Conservation (phyloP, 192 early-diverging fungal genomes). For the Podila minutissima region DNA sequence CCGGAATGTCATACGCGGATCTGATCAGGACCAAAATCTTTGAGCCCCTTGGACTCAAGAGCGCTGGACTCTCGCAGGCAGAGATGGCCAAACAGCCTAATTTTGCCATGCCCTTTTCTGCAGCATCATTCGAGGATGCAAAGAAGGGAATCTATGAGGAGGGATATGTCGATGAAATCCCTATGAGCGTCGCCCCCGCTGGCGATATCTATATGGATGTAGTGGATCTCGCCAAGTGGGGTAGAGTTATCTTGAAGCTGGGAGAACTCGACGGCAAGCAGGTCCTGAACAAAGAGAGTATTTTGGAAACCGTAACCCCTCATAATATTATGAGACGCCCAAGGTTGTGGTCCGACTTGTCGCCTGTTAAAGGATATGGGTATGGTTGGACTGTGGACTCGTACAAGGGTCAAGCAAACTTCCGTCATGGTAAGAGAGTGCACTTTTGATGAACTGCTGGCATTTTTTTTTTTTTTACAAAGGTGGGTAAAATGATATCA, state of each 20-base stretch:
- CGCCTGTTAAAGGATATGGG: background rate
- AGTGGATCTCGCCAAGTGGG: background rate
- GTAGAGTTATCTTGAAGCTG: background rate
- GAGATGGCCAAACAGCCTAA: background rate
- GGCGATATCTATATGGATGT: slow-evolving; percentile 4
- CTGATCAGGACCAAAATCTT: background rate
- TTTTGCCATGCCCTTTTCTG: background rate
- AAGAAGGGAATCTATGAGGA: background rate
- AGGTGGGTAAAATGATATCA: background rate
- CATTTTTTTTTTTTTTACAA: background rate
- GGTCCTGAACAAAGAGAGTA: slow-evolving; percentile 2
- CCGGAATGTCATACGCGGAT: background rate
- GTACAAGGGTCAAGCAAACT: background rate
- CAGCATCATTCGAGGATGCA: background rate
- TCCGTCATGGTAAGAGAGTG: background rate
- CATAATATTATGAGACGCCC: background rate
- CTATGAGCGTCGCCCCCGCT: background rate
- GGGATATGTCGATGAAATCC: background rate
- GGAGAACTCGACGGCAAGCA: slow-evolving; percentile 4
- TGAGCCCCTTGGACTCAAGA: background rate
- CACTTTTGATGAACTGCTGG: background rate
- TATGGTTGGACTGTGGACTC: background rate
- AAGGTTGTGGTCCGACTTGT: background rate
- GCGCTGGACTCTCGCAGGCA: background rate
- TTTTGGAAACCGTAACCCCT: background rate